Conservation (phyloP, 169 alveolate species). For the Eimeria praecox region DNA sequence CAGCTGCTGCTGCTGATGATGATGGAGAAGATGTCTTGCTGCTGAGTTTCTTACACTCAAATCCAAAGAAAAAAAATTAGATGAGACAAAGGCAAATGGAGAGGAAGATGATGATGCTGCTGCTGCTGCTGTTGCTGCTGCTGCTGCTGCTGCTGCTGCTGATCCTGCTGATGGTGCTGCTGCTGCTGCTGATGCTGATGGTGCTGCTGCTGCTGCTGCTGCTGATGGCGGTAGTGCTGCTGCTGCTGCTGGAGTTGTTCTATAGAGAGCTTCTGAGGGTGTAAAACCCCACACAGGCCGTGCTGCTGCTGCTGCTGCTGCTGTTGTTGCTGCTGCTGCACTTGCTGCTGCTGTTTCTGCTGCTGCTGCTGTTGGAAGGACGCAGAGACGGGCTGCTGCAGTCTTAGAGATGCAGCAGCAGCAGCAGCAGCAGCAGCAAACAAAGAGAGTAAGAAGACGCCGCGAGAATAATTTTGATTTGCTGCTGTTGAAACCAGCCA, state of each 20-base stretch:
- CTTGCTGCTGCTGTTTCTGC: slow-evolving; percentile 26
- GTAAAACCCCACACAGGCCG: background rate
- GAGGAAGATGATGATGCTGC: background rate
- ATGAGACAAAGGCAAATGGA: background rate
- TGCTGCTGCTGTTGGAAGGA: slow-evolving; percentile 17
- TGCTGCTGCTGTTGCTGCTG: slow-evolving; percentile 37
- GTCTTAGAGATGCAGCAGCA: slow-evolving; percentile 41
- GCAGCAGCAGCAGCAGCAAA: slow-evolving; percentile 66
- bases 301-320: slow-evolving; percentile 10
- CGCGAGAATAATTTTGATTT: background rate
- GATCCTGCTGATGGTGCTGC: too few relatives aligned
- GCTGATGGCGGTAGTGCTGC: background rate
- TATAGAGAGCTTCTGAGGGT: background rate
- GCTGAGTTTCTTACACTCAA: background rate
- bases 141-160: slow-evolving; percentile 46
- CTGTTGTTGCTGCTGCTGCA: background rate
- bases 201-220: slow-evolving; percentile 50
- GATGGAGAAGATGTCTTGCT: background rate
- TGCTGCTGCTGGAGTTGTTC: slow-evolving; percentile 2
- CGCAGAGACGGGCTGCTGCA: slow-evolving; percentile 1
- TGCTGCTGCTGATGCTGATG: slow-evolving; percentile 3
- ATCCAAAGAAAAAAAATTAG: background rate
- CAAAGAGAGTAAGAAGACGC: background rate
- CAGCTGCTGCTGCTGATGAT: background rate
- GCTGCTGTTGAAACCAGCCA: slow-evolving; percentile 25